Evolutionary conservation across 1,284 basidiomycete species (phyloP), one percentile per base, ranked within the genome.

Genomic region (Melampsora occidentalis): DNA sequence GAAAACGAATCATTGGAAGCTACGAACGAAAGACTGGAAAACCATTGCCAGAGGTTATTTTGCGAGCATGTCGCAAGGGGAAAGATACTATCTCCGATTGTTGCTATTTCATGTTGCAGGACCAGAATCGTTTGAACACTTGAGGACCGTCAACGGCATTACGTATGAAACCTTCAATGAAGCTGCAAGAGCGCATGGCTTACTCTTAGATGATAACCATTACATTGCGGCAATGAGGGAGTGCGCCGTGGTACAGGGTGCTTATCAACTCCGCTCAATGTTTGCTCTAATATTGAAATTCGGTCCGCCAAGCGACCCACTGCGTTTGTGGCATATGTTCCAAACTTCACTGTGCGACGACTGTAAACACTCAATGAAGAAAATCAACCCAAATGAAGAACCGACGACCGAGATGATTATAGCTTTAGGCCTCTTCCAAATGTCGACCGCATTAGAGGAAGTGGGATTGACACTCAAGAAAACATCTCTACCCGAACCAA

Each of bases 221-320:
- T 86, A 85, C 85, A 39, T 80, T 0, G 77, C 78, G 6, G 86
- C 86, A 72, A 79, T 87, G 0, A 31, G 79, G 33, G 86, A 87
- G 76, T 86, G 86, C 14, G 64, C 80, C 25, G 66, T 71, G 0
- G 85, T 86, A 81, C 83, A 86, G 59, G 84, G 83, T 5, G 86
- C 85, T 0, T 35, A 33, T n/a, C 81, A 80, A 0, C 82, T 87
- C 0, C 82, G 83, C 0, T 79, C 81, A 1, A 81, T 87, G 0
- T 87, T 87, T 83, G 82, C 80, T 0, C 84, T 83, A 2, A 81
- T 87, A 2, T 81, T 86, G 0, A 64, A 83, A 0, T 81, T 83
- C 76, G 83, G 83, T 59, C 57, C 78, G 9, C 84, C 84, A 0
- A 67, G 81, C 0, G 42, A 83, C 2, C 86, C 86, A 1, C 78